Base-by-base conservation (phyloP, 139 green algal genomes). In the Zygnema cylindricum region DNA sequence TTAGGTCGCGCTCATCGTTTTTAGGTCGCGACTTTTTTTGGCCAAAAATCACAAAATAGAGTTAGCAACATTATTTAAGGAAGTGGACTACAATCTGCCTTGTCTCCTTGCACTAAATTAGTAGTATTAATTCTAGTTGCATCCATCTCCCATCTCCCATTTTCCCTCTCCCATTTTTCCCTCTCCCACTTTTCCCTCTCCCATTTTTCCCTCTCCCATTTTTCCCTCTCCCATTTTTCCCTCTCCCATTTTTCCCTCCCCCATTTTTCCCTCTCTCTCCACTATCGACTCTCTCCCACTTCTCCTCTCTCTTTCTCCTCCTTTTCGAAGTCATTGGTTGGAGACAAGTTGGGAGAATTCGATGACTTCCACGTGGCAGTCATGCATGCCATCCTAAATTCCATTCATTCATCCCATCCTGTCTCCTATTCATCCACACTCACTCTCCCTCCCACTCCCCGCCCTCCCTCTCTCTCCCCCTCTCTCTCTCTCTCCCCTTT, bases 271-370 rank as follows among this genome's bases (percentile, higher is more conserved):
- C n/a, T n/a, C n/a, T n/a, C n/a, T n/a, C n/a, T n/a, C n/a, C n/a
- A n/a, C n/a, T n/a, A 35, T 73, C 57, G 25, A 35, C 57, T 73
- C 30, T 30, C 71, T 25, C 71, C n/a, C 71, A 25, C 33, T 32
- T 82, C n/a, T 82, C n/a, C 71, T 25, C 71, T n/a, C 71, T 25
- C n/a, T 49, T 11, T 54, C 82, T 16, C 82, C 39, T 16, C 3
- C 35, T 40, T 40, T 41, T 38, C 76, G 42, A 81, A 98, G 93
- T 96, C 95, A 33, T 91, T 94, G 78, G 95, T 99, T 1, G 98
- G 98, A 11, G 96, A 99, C 83, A 99, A 98, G 94, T 92, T 99
- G 42, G 97, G 98, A 0, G 96, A 98, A 88, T 93, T 95, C 0
- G 96, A 98, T n/a, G 96, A 98, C 32, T 92, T 92, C 85, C 94